Evolutionary conservation across 2,329 filamentous ascomycete species (phyloP), one percentile per base, ranked within the genome.

Genomic region (Colletotrichum agaves): DNA sequence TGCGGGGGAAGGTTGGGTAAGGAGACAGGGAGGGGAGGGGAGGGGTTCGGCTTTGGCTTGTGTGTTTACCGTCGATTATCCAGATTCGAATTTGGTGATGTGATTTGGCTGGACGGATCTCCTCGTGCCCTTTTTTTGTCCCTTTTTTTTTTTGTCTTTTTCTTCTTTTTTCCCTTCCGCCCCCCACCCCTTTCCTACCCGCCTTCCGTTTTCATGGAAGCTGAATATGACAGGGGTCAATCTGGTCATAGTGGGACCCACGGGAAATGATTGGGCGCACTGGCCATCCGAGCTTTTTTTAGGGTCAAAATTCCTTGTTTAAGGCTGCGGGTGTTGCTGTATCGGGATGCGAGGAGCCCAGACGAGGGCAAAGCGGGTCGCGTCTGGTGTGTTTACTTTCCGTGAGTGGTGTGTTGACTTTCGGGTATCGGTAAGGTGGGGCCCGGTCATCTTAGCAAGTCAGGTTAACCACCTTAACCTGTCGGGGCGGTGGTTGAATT

Each of bases 1-100:
- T 67, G 52, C 63, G 56, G 67, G 62, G 62, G 35, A 44, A 35
- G 12, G n/a, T 52, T 23, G 33, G 53, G 46, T 35, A 21, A 33
- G 21, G n/a, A 39, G 33, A 60, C 43, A 44, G 55, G 59, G 53
- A 61, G 50, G 35, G 35, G 17, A 23, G 21, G 33, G 55, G 27
- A 33, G 47, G 47, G 47, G 47, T 10, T 19, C 23, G 27, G 8
- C 33, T 17, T 7, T n/a, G 49, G 27, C 49, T 27, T 37, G 49
- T 52, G 49, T 27, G 44, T 47, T 21, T 47, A 19, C 44, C 17
- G 44, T 15, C 23, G 12, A 12, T 56, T 23, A 17, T 7, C 15
- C 39, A 58, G 39, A 58, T 58, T 57, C 23, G 41, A 31, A 27
- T 33, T 35, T 23, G 41, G 15, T 46, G 55, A 58, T 44, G 43